Percentiles rank a stretch among this genome's conserved stretches.
phyloP scores from a whole-genome alignment of 1,284 basidiomycete species.

The Pisolithus thermaeus region DNA sequence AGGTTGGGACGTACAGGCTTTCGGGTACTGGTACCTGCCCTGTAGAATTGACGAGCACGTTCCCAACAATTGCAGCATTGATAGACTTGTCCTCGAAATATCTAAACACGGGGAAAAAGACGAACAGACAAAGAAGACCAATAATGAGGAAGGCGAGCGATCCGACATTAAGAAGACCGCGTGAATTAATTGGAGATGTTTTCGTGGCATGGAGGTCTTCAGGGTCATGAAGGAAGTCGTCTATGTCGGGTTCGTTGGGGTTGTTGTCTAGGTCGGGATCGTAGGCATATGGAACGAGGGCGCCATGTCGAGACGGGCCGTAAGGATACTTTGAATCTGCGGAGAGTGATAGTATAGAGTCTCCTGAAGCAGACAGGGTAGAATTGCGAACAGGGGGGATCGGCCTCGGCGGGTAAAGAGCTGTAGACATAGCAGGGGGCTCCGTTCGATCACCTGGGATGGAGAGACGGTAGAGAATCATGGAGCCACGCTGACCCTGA shows the following conservation, averaged over 20 bases:
- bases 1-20: slow-evolving; percentile 19
- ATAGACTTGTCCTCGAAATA: not conserved
- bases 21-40: slow-evolving; percentile 40
- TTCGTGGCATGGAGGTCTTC: slow-evolving; percentile 25
- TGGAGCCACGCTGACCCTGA: slow-evolving; percentile 42
- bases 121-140: slow-evolving; percentile 60
- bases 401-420: slow-evolving; percentile 9
- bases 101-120: slow-evolving; percentile 70
- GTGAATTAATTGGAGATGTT: slow-evolving; percentile 36
- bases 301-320: slow-evolving; percentile 32
- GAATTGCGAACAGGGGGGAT: slow-evolving; percentile 31
- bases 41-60: slow-evolving; percentile 61
- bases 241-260: slow-evolving; percentile 54
- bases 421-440: slow-evolving; percentile 7
- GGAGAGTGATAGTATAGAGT: slow-evolving; percentile 48
- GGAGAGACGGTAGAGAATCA: slow-evolving; percentile 64
- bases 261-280: slow-evolving; percentile 52
- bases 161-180: slow-evolving; percentile 54
- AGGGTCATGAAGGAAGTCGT: slow-evolving; percentile 58
- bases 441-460: slow-evolving; percentile 30
- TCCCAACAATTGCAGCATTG: slow-evolving; percentile 46
- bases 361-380: slow-evolving; percentile 39
- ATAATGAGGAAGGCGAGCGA: slow-evolving; percentile 46
- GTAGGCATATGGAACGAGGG: slow-evolving; percentile 61
- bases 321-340: slow-evolving; percentile 62